Percentiles rank a stretch among this genome's conserved stretches.
These are phyloP conservation scores for Hygrocybe coccinea DNA, from an alignment of 768 basidiomycete genomes.

Conservation along the genomic window DNA sequence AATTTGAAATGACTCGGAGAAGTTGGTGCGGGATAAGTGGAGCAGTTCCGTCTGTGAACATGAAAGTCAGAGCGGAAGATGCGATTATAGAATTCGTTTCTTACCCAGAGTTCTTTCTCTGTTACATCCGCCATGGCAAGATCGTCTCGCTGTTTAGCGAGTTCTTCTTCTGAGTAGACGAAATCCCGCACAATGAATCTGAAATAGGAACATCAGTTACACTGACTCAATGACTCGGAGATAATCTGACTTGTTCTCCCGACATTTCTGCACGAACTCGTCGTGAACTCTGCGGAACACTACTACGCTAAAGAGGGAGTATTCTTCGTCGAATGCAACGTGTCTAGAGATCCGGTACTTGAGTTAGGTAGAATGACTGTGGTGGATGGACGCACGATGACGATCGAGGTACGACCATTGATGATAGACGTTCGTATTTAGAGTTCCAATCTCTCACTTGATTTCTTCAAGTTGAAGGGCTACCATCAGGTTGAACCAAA, in stretches of 20 bases:
- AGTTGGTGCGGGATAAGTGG: conserved; percentile 86
- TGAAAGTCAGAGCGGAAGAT: background rate
- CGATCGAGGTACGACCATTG: conserved; percentile 92
- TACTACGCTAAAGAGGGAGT: conserved; percentile 76
- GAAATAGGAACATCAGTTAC: conserved; percentile 1
- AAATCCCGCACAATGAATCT: conserved; percentile 97
- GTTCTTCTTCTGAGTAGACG: conserved; percentile 75
- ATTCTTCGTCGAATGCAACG: conserved; percentile 85
- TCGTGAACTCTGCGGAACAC: conserved; percentile 89
- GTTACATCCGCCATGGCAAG: conserved; percentile 73
- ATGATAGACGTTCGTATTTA: conserved; percentile 81
- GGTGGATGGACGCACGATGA: conserved; percentile 54
- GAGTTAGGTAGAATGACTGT: conserved; percentile 6
- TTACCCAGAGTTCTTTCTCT: conserved; percentile 96
- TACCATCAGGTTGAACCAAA: conserved; percentile 10
- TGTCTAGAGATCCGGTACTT: conserved; percentile 40
- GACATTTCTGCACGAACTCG: conserved; percentile 87
- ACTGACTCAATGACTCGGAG: background rate
- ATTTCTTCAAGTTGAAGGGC: conserved; percentile 44
- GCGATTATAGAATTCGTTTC: conserved; percentile 18
- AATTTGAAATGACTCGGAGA: conserved; percentile 93
- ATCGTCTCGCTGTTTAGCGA: conserved; percentile 77
- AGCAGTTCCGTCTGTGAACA: conserved; percentile 79
- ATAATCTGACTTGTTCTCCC: conserved; percentile 81
- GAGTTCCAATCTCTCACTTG: conserved; percentile 81